Evolutionary conservation across 129 eudicot species (phyloP), one percentile per base, ranked within the genome.

Genomic region (Helianthus tuberosus): DNA sequence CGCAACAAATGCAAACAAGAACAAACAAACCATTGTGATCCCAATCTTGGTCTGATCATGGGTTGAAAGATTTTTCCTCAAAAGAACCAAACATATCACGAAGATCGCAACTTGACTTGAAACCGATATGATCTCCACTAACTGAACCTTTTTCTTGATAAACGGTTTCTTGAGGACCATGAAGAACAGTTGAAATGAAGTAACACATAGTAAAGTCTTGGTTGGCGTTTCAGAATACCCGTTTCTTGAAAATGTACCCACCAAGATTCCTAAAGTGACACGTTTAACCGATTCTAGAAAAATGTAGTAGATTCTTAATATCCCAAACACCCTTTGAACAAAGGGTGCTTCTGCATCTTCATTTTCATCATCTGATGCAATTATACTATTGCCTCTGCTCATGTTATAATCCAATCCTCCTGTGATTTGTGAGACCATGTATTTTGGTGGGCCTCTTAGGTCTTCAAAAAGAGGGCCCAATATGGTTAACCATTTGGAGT

Each of bases 341-440:
- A 83, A 82, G 43, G 97, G 93, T 23, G 98, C 98, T 70, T 93
- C 97, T 52, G 98, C 91, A 64, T 93, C 98, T 81, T 93, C 98
- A 10, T 87, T 93, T 74, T 93, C 98, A 32, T 93, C 98, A n/a
- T 93, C 98, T 35, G 97, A 90, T 69, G 85, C 97, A 17, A 93
- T 93, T 76, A 93, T 90, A 77, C 89, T 80, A 43, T 43, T 43
- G 41, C 81, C 89, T 41, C 72, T 55, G 16, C 32, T 79, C 35
- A 71, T 83, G 48, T n/a, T 75, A 39, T 70, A 70, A 13, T 68
- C 72, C 57, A 62, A 66, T 32, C 87, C 85, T 71, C 77, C 87
- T 2, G 90, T 38, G 50, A 93, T 79, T 44, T 90, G 96, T 9
- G 98, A 86, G 64, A 90, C 93, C 98, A 93, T 93, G 81, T 93